Percentiles rank a stretch among this genome's conserved stretches.
Conservation (phyloP, 306 rosid species). For the Oemleria cerasiformis region DNA sequence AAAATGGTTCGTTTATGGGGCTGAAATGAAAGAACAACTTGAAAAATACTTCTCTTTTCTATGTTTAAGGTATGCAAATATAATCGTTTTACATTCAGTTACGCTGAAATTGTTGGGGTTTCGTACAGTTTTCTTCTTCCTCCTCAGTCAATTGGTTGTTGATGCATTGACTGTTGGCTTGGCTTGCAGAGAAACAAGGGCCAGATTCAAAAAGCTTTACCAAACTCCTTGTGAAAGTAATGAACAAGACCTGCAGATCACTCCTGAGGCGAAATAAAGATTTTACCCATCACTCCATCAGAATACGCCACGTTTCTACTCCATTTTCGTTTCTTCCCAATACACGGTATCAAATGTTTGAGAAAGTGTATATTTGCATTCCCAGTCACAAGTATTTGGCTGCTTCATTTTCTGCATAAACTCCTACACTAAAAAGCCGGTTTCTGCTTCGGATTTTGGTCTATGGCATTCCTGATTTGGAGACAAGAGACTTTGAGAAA, state of each 20-base stretch:
- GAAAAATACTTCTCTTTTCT: conserved; percentile 31
- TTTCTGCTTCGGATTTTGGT: neutral
- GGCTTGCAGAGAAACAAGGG: conserved; percentile 38
- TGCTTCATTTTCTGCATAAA: neutral
- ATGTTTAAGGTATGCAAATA: conserved; percentile 23
- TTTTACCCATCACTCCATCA: neutral
- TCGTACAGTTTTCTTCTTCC: neutral
- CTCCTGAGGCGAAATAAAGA: neutral
- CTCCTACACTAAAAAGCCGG: neutral
- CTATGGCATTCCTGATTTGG: neutral
- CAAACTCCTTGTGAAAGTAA: conserved; percentile 12
- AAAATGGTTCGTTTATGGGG: conserved; percentile 34
- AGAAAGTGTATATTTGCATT: too few relatives aligned
- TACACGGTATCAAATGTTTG: too few relatives aligned
- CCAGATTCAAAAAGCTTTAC: conserved; percentile 4
- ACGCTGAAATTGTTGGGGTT: neutral
- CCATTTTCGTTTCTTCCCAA: too few relatives aligned
- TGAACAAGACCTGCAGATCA: conserved; percentile 3
- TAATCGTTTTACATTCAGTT: neutral
- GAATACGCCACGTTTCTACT: neutral
- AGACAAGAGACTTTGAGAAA: neutral
- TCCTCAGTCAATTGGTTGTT: neutral
- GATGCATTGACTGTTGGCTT: conserved; percentile 11
- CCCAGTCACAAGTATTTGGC: neutral
- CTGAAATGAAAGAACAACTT: conserved; percentile 35